A percentile compares a stretch with the other conserved stretches of the same genome.
These are phyloP conservation scores for Acidomyces sp. DNA, from an alignment of 495 filamentous ascomycete genomes.

Conservation along the genomic window DNA sequence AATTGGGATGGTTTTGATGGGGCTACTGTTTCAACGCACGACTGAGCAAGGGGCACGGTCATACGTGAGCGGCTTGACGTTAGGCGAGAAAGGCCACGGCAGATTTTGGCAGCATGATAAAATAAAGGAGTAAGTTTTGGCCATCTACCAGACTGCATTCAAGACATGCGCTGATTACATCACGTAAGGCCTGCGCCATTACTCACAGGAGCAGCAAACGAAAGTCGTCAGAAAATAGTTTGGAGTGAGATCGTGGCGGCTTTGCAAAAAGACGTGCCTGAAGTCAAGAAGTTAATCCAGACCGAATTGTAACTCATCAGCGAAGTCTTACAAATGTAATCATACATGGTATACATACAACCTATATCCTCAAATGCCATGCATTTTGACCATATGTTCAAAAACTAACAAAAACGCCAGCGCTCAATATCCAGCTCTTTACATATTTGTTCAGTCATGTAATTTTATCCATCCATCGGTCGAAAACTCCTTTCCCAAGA, in stretches of 20 bases:
- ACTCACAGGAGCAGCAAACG: conserved; percentile 8
- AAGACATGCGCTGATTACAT: no score
- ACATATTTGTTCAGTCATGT: no score
- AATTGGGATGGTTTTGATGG: conserved; percentile 1
- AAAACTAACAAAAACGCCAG: no score
- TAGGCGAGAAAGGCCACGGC: conserved; percentile 13
- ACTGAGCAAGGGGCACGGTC: conserved; percentile 18
- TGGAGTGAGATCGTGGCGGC: conserved; percentile 18
- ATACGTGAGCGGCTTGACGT: conserved; percentile 13
- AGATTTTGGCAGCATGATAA: conserved; percentile 20
- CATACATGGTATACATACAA: no score
- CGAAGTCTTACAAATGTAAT: no score
- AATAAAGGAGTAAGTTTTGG: conserved; percentile 10
- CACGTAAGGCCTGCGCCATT: conserved; percentile 11
- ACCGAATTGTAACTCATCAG: no score
- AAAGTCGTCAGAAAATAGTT: conserved; percentile 9
- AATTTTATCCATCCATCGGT: conserved; percentile 14
- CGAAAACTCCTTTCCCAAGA: conserved; percentile 29
- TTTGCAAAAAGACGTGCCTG: conserved; percentile 17
- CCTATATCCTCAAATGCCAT: no score
- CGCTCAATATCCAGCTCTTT: no score
- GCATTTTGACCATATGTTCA: no score
- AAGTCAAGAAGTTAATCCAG: conserved; percentile 5
- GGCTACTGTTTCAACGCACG: conserved; percentile 3
- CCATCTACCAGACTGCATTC: no score